Evolutionary conservation across 2,329 filamentous ascomycete genomes (phyloP).

Genomic region (Arthroderma sp.): DNA sequence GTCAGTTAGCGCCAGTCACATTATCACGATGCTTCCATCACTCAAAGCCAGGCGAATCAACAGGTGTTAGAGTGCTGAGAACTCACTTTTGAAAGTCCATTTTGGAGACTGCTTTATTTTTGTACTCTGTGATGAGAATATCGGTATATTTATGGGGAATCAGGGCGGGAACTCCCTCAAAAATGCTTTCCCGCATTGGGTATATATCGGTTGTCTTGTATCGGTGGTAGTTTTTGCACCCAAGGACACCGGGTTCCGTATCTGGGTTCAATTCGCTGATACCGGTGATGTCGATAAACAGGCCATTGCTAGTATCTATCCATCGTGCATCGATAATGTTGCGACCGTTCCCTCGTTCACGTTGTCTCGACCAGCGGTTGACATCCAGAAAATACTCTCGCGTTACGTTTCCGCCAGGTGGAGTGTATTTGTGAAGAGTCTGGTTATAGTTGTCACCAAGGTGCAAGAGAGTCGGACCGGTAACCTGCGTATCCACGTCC

Average conservation of each 20-base stretch:
- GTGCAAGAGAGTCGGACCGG: slow-evolving; percentile 50
- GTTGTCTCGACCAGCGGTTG: slow-evolving; percentile 55
- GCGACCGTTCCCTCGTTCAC: slow-evolving; percentile 50
- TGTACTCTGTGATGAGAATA: slow-evolving; percentile 29
- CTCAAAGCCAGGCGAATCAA: no score
- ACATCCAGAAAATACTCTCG: slow-evolving; percentile 60
- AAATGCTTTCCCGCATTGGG: slow-evolving; percentile 59
- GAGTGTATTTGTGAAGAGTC: slow-evolving; percentile 42
- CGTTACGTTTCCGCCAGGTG: slow-evolving; percentile 24
- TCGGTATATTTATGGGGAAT: slow-evolving; percentile 43
- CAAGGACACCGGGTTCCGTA: slow-evolving; percentile 51
- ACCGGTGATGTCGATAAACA: slow-evolving; percentile 75
- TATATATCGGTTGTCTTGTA: slow-evolving; percentile 61
- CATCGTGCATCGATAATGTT: slow-evolving; percentile 78
- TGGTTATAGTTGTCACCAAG: slow-evolving; percentile 56
- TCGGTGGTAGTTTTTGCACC: slow-evolving; percentile 67
- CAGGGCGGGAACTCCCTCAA: slow-evolving; percentile 58
- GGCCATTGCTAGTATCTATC: slow-evolving; percentile 62
- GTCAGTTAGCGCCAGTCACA: slow-evolving; percentile 8
- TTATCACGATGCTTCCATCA: no score
- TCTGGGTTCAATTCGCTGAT: slow-evolving; percentile 53
- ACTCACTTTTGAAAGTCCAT: slow-evolving; percentile 27
- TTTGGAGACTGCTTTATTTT: slow-evolving; percentile 20
- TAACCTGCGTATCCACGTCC: slow-evolving; percentile 72
- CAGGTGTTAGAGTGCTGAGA: background rate